Conservation (phyloP, 2,329 filamentous ascomycete genomes). For the Aureobasidium zeae region DNA sequence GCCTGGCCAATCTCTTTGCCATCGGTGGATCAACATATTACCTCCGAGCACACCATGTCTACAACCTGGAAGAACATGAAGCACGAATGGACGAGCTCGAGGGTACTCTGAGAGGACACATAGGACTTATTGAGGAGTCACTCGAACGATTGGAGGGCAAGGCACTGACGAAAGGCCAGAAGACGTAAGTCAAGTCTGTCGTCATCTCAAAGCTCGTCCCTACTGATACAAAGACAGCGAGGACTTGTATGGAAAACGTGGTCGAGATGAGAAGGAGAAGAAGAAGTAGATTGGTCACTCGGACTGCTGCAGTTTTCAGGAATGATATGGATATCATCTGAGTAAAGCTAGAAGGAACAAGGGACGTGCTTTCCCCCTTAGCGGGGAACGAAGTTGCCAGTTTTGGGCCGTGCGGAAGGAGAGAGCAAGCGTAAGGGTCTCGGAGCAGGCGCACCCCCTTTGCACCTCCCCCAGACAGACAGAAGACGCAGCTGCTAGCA, state of each 20-base stretch:
- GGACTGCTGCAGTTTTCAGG: too few species aligned
- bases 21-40: slow-evolving; percentile 18
- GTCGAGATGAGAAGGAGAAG: slow-evolving; percentile 21
- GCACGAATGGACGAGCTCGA: slow-evolving; percentile 41
- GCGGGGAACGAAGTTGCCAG: background rate
- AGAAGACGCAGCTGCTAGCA: slow-evolving; percentile 2
- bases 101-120: slow-evolving; percentile 39
- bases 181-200: slow-evolving; percentile 26
- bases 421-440: slow-evolving; percentile 9
- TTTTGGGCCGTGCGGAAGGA: slow-evolving; percentile 11
- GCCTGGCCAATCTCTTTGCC: slow-evolving; percentile 18
- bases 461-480: slow-evolving; percentile 13
- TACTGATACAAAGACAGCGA: slow-evolving; percentile 17
- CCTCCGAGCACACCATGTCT: slow-evolving; percentile 28
- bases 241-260: slow-evolving; percentile 25
- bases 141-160: slow-evolving; percentile 37
- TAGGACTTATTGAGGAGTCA: slow-evolving; percentile 39
- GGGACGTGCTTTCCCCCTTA: slow-evolving; percentile 2
- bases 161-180: slow-evolving; percentile 28
- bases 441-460: slow-evolving; percentile 9
- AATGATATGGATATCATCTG: too few species aligned
- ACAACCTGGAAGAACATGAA: slow-evolving; percentile 41
- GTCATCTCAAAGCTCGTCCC: background rate
- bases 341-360: slow-evolving; percentile 20
- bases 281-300: background rate